Conservation (phyloP, 2,329 filamentous ascomycete genomes). For the Pyrenophora seminiperda region DNA sequence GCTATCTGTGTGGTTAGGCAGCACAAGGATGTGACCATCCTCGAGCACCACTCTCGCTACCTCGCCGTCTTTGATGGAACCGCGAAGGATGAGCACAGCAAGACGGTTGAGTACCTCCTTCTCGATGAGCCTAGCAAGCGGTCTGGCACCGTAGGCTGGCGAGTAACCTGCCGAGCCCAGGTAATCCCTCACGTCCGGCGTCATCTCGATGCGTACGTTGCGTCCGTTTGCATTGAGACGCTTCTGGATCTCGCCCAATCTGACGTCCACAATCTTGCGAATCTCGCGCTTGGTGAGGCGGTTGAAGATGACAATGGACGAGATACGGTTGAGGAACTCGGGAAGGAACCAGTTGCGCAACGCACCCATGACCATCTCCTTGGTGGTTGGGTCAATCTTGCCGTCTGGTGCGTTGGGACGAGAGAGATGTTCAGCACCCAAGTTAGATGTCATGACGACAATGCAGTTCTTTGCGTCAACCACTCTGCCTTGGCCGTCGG, state of each 20-base stretch:
- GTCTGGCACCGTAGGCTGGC: constrained; percentile 90
- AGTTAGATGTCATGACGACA: constrained; percentile 98
- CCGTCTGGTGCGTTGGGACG: constrained; percentile 79
- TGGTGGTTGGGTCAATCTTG: constrained; percentile 81
- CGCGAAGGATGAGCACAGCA: constrained; percentile 87
- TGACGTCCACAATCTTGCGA: constrained; percentile 91
- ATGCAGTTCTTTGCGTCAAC: constrained; percentile 98
- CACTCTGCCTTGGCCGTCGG: constrained; percentile 92
- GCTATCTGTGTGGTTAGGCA: constrained; percentile 79
- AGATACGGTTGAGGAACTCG: constrained; percentile 98
- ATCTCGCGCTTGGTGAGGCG: constrained; percentile 88
- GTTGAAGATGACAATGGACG: constrained; percentile 97
- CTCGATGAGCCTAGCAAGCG: constrained; percentile 87
- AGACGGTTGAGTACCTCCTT: constrained; percentile 95
- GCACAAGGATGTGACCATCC: constrained; percentile 77
- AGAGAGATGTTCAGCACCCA: constrained; percentile 91
- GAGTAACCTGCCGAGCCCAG: constrained; percentile 91
- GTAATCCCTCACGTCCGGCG: constrained; percentile 87
- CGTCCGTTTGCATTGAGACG: constrained; percentile 83
- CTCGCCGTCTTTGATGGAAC: constrained; percentile 85
- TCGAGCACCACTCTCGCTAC: constrained; percentile 76
- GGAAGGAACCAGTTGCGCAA: constrained; percentile 96
- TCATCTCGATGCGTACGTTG: constrained; percentile 82
- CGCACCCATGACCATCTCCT: constrained; percentile 86
- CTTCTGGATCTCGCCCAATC: constrained; percentile 86